Evolutionary conservation across 192 early-diverging fungal genomes (phyloP).

Genomic region (Coemansia sp.): DNA sequence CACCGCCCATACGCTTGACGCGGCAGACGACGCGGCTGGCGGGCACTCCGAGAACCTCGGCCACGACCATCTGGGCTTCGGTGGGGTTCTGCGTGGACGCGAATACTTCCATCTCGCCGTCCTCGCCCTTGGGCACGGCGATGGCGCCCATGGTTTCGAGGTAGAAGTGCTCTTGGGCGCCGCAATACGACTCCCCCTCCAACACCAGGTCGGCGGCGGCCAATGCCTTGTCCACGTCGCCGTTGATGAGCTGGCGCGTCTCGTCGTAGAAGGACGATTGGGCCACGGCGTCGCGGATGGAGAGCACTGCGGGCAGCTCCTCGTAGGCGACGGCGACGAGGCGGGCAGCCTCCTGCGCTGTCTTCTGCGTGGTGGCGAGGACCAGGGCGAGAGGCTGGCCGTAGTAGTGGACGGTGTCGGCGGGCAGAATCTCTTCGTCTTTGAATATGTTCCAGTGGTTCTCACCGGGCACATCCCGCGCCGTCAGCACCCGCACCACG

Average conservation of each 20-base stretch:
- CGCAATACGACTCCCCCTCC: slow-evolving; percentile 58
- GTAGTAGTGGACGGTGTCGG: slow-evolving; percentile 61
- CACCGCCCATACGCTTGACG: slow-evolving; percentile 85
- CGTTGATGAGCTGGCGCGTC: slow-evolving; percentile 57
- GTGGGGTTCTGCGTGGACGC: slow-evolving; percentile 78
- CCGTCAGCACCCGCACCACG: slow-evolving; percentile 64
- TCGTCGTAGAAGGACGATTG: slow-evolving; percentile 61
- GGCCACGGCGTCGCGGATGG: slow-evolving; percentile 79
- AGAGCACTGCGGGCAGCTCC: slow-evolving; percentile 65
- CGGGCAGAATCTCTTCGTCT: slow-evolving; percentile 82
- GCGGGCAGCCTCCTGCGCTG: slow-evolving; percentile 68
- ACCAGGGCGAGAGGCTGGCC: slow-evolving; percentile 82
- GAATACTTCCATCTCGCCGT: slow-evolving; percentile 77
- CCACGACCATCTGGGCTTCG: slow-evolving; percentile 70
- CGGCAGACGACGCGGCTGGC: slow-evolving; percentile 69
- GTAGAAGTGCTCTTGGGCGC: slow-evolving; percentile 86
- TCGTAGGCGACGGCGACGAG: slow-evolving; percentile 73
- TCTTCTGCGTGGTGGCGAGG: slow-evolving; percentile 62
- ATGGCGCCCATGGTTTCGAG: slow-evolving; percentile 74
- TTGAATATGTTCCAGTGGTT: slow-evolving; percentile 59
- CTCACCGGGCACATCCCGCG: slow-evolving; percentile 67
- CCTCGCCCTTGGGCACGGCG: slow-evolving; percentile 71
- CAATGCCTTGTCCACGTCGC: slow-evolving; percentile 62
- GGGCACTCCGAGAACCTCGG: slow-evolving; percentile 69
- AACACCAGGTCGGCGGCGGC: slow-evolving; percentile 54